phyloP scores from a whole-genome alignment of 2,329 filamentous ascomycete genomes.

The Ophiostoma ulmi region DNA sequence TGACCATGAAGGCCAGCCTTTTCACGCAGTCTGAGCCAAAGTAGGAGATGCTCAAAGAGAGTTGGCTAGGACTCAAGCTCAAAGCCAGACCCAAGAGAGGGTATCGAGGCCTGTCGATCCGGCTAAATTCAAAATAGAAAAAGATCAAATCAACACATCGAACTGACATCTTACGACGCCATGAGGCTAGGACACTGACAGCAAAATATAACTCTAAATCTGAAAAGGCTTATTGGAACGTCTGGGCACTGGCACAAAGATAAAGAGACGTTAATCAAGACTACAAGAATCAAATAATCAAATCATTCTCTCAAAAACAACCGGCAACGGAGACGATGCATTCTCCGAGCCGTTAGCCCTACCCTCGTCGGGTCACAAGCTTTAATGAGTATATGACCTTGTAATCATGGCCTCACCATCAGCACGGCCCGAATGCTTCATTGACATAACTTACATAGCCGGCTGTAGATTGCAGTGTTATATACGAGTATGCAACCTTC shows the following conservation, averaged over 20 bases:
- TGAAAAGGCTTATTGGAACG: neutral
- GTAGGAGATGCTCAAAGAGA: no score
- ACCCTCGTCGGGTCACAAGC: no score
- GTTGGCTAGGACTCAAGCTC: neutral
- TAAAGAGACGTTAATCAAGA: neutral
- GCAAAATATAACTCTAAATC: neutral
- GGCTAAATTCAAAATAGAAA: slow-evolving; percentile 1
- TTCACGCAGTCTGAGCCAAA: neutral
- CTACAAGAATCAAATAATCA: neutral
- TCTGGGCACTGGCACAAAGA: neutral
- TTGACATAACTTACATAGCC: neutral
- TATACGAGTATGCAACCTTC: neutral
- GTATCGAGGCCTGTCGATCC: neutral
- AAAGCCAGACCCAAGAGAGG: neutral
- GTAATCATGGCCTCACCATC: neutral
- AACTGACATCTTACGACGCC: neutral
- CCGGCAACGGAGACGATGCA: neutral
- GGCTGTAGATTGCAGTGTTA: neutral
- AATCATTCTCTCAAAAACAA: neutral
- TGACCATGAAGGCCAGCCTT: neutral
- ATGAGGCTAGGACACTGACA: neutral
- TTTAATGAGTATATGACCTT: neutral
- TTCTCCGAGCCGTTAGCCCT: neutral
- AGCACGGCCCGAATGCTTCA: neutral
- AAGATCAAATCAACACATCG: neutral